Evolutionary conservation across 345 rosid genomes (phyloP), one percentile per base, ranked within the genome.

Genomic region (Gossypium australe): DNA sequence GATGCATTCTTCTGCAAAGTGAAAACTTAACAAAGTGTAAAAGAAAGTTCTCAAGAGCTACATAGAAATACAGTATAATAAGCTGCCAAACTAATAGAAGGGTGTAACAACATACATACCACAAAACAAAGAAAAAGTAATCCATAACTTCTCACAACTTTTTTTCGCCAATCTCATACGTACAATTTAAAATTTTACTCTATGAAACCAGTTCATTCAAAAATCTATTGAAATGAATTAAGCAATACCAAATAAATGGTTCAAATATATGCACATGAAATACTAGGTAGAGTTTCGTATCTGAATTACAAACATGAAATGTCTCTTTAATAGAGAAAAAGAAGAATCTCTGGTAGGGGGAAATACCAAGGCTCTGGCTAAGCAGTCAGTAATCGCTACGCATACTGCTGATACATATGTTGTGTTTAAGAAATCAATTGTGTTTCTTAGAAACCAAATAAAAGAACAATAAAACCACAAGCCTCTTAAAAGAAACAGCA

Each of bases 1-100:
- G 73, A 52, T 29, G 60, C 16, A 52, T 0, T 70, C 47, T 52
- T 70, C 60, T 70, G 73, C 47, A 52, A 70, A 69, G 17, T 29
- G 25, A 27, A 20, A 27, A 27, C 29, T 27, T 27, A 69, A 66
- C 45, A 5, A 49, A 69, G 4, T 4, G 24, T 14, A 43, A n/a
- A 43, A 43, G 27, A 69, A 27, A 25, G 12, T 17, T 27, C 24
- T 49, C 10, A 45, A 56, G 4, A 13, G 18, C 56, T 56, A 47
- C 12, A 67, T 2, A 7, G 1, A 9, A 47, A 22, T 24, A 22
- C 13, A 47, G 12, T 24, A 47, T 48, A 12, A 45, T 47, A 20
- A 24, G 10, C 71, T 13, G 20, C 56, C n/a, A 48, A 47, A 67
- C 22, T 47, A 22, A 22, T 67, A 47, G 8, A 22, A 22, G 55